phyloP scores from a whole-genome alignment of 2,329 filamentous ascomycete species.

The Coleophoma crateriformis region DNA sequence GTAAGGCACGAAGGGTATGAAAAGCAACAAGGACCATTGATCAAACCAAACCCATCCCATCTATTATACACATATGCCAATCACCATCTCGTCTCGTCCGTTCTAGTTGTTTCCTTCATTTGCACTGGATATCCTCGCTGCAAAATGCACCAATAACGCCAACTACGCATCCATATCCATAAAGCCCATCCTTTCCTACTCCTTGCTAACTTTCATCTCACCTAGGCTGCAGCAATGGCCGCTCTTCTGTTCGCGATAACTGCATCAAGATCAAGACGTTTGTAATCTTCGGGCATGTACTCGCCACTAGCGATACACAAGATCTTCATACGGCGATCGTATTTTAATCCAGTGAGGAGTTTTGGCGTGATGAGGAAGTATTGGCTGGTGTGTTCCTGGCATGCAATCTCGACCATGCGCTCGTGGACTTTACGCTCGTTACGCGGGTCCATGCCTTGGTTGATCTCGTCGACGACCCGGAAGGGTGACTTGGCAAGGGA shows the following conservation, averaged over 20 bases:
- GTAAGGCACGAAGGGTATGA: too few species aligned
- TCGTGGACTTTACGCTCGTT: conserved; percentile 98
- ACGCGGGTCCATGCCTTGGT: conserved; percentile 97
- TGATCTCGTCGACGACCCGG: conserved; percentile 98
- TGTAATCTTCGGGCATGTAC: conserved; percentile 48
- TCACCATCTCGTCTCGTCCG: too few species aligned
- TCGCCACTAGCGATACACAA: conserved; percentile 92
- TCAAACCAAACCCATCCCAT: too few species aligned
- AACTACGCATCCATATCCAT: too few species aligned
- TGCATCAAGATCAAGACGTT: conserved; percentile 22
- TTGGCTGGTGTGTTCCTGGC: conserved; percentile 69
- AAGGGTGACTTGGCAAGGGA: conserved; percentile 91
- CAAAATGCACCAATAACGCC: too few species aligned
- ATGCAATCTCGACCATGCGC: conserved; percentile 97
- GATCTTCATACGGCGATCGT: conserved; percentile 87
- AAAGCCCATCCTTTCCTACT: too few species aligned
- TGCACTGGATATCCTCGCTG: too few species aligned
- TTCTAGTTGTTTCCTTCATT: too few species aligned
- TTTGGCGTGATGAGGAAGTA: conserved; percentile 99
- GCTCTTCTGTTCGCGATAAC: conserved; percentile 20
- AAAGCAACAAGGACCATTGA: too few species aligned
- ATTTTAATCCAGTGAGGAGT: conserved; percentile 76
- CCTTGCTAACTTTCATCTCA: too few species aligned
- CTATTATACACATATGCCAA: too few species aligned
- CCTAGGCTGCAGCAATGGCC: conserved; percentile 14